phyloP scores from a whole-genome alignment of 192 early-diverging fungal genomes.

The Entomortierella beljakovae region DNA sequence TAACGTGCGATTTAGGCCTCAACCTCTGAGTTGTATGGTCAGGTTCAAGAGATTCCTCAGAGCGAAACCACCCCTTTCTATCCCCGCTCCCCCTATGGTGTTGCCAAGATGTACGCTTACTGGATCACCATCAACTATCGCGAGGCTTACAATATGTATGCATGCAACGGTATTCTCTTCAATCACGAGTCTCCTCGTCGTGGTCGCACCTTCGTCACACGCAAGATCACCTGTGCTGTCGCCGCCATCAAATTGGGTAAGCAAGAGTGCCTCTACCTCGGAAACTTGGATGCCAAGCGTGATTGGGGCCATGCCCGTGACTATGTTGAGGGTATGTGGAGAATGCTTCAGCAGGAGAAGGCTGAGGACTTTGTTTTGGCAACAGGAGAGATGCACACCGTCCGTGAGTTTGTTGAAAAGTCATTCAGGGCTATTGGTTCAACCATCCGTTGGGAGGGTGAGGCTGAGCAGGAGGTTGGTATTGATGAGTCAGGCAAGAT shows the following conservation, averaged over 20 bases:
- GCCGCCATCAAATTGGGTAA: slow-evolving; percentile 75
- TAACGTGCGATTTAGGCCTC: too few species aligned
- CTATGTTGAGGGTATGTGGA: slow-evolving; percentile 86
- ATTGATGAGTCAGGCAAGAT: slow-evolving; percentile 63
- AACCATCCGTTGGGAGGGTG: slow-evolving; percentile 74
- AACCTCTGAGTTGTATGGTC: slow-evolving; percentile 84
- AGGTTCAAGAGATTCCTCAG: slow-evolving; percentile 82
- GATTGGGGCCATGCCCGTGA: slow-evolving; percentile 88
- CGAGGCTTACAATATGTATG: slow-evolving; percentile 82
- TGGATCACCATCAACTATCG: slow-evolving; percentile 88
- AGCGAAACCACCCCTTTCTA: slow-evolving; percentile 87
- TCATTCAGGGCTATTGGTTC: slow-evolving; percentile 72
- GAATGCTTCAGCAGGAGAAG: slow-evolving; percentile 82
- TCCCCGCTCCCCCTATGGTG: slow-evolving; percentile 84
- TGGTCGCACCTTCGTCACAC: slow-evolving; percentile 83
- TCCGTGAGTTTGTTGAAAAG: slow-evolving; percentile 81
- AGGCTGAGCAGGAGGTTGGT: slow-evolving; percentile 70
- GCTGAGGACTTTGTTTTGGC: slow-evolving; percentile 83
- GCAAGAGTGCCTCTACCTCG: slow-evolving; percentile 77
- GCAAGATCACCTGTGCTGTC: slow-evolving; percentile 83
- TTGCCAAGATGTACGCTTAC: slow-evolving; percentile 84
- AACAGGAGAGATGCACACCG: slow-evolving; percentile 86
- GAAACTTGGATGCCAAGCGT: slow-evolving; percentile 83
- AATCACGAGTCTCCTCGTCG: slow-evolving; percentile 84
- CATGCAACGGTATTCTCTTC: slow-evolving; percentile 84